Percentiles rank a stretch among this genome's conserved stretches.
These are phyloP conservation scores for Fusarium nanum DNA, from an alignment of 2,329 filamentous ascomycete species.

Conservation along the genomic window DNA sequence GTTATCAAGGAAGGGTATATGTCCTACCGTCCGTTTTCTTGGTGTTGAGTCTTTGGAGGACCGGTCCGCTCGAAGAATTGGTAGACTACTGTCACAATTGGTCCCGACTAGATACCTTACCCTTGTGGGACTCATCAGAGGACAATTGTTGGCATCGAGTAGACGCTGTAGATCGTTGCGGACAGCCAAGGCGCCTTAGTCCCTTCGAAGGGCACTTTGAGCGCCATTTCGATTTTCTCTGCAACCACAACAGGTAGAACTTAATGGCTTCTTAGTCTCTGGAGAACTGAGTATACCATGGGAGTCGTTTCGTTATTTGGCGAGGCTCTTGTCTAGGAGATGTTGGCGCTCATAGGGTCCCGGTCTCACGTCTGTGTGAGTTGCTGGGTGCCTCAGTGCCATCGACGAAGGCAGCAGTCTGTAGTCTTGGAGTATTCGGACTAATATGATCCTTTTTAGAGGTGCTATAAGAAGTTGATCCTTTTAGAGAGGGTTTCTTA, in stretches of 20 bases:
- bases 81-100: not conserved
- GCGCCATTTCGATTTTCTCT: not conserved
- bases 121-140: not conserved
- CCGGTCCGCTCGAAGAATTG: not conserved
- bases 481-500: too few species aligned
- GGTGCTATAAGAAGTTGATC: too few species aligned
- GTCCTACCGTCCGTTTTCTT: not conserved
- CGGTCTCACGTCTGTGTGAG: too few species aligned
- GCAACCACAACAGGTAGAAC: not conserved
- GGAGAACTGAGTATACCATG: accelerated
- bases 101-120: not conserved
- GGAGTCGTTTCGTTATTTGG: not conserved
- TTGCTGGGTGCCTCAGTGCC: too few species aligned
- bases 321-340: not conserved
- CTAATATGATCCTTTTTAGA: too few species aligned
- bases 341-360: too few species aligned
- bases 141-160: accelerated
- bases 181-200: not conserved
- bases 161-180: not conserved
- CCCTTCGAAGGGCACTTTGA: not conserved
- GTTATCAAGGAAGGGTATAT: not conserved
- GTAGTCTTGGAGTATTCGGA: too few species aligned
- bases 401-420: too few species aligned
- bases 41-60: not conserved
- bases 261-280: not conserved